phyloP scores from a whole-genome alignment of 176 grass and related monocot species.

The Carex parvula region DNA sequence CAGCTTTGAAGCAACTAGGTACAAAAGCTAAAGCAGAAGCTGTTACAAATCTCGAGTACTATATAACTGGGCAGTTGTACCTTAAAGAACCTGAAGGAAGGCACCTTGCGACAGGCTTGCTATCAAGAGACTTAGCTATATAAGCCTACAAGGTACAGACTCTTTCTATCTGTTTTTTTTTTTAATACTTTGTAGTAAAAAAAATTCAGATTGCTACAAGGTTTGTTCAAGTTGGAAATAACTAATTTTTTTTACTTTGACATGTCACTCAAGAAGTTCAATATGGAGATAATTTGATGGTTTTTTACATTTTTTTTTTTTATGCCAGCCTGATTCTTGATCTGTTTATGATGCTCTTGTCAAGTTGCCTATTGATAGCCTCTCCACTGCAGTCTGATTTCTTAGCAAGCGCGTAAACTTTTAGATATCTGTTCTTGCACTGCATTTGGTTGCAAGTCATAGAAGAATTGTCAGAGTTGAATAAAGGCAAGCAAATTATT shows the following conservation, averaged over 20 bases:
- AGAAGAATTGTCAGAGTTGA: not conserved
- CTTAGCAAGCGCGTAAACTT: not conserved
- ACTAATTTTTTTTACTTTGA: not conserved
- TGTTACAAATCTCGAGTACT: constrained; percentile 51
- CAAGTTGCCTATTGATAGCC: not conserved
- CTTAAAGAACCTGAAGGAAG: constrained; percentile 71
- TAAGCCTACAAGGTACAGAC: constrained; percentile 1
- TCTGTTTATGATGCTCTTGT: not conserved
- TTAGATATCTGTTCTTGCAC: not conserved
- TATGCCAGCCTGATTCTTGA: not conserved
- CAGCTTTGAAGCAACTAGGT: constrained; percentile 60
- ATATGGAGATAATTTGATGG: not conserved
- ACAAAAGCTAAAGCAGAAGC: constrained; percentile 39
- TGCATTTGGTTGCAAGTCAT: not conserved
- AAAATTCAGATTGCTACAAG: not conserved
- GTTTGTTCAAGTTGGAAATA: not conserved
- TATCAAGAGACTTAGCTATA: constrained; percentile 34
- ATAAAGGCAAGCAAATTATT: not conserved
- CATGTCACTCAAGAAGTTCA: not conserved
- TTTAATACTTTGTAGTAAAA: not conserved
- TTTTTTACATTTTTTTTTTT: not conserved
- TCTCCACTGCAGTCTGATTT: not conserved
- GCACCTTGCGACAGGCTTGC: constrained; percentile 42
- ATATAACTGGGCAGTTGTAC: constrained; percentile 52
- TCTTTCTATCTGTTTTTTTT: not conserved